These are phyloP conservation scores for Cadophora sp. DNA, from an alignment of 2,329 filamentous ascomycete species.

Conservation along the genomic window DNA sequence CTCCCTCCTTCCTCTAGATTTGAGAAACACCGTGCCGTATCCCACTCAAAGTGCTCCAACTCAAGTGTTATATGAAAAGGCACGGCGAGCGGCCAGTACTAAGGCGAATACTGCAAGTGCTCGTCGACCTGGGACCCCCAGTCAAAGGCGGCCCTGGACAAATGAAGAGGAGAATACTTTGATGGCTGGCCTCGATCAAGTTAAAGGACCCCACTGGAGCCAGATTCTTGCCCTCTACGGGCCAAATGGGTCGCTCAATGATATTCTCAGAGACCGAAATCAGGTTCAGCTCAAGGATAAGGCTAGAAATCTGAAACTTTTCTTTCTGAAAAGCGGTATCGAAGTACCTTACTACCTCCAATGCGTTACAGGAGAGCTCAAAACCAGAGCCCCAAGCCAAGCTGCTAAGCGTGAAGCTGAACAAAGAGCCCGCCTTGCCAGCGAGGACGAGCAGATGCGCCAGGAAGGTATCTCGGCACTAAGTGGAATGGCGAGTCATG, in stretches of 20 bases:
- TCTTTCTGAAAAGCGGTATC: conserved; percentile 89
- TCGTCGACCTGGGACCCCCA: conserved; percentile 59
- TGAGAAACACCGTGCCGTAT: conserved; percentile 13
- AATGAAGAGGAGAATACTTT: conserved; percentile 89
- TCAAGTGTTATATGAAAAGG: conserved; percentile 63
- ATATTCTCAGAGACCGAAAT: conserved; percentile 85
- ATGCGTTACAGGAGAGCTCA: conserved; percentile 87
- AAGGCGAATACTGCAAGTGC: conserved; percentile 58
- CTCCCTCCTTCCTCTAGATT: background rate
- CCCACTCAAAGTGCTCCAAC: conserved; percentile 52
- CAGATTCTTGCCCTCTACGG: conserved; percentile 89
- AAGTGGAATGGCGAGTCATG: conserved; percentile 53
- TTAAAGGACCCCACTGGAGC: conserved; percentile 92
- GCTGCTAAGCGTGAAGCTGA: conserved; percentile 73
- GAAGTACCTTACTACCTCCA: conserved; percentile 90
- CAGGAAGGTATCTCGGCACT: conserved; percentile 66
- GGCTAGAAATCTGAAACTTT: conserved; percentile 86
- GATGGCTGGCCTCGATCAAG: conserved; percentile 86
- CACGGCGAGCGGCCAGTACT: conserved; percentile 60
- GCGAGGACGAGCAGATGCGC: conserved; percentile 65
- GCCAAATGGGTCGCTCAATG: conserved; percentile 77
- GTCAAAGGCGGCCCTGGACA: conserved; percentile 79
- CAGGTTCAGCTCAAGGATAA: conserved; percentile 95
- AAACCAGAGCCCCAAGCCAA: conserved; percentile 80
- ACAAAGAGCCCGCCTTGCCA: conserved; percentile 63